These are phyloP conservation scores for Piper longum DNA, from an alignment of 164 flowering plant species.

Conservation along the genomic window DNA sequence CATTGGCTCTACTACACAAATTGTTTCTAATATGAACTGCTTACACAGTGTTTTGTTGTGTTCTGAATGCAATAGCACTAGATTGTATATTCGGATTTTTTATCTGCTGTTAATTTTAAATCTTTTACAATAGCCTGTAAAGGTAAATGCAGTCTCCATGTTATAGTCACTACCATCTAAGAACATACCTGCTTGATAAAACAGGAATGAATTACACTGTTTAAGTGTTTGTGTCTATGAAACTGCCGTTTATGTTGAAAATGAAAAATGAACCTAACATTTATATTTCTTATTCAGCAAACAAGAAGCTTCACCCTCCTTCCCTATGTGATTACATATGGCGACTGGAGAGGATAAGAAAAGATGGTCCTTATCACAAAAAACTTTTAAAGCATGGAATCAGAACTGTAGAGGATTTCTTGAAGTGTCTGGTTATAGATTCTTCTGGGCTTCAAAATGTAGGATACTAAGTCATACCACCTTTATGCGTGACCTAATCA, in stretches of 20 bases:
- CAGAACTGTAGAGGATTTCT: slow-evolving; percentile 56
- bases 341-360: slow-evolving; percentile 75
- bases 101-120: too few relatives aligned
- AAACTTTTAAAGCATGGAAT: slow-evolving; percentile 26
- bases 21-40: neutral
- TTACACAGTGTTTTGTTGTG: too few relatives aligned
- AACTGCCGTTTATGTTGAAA: too few relatives aligned
- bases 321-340: slow-evolving; percentile 59
- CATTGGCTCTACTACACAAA: neutral
- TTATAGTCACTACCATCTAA: too few relatives aligned
- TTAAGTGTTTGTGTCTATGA: too few relatives aligned
- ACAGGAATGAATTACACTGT: too few relatives aligned
- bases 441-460: slow-evolving; percentile 34
- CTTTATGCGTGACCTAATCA: neutral
- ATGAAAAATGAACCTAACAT: neutral
- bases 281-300: slow-evolving; percentile 25
- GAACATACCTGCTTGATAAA: too few relatives aligned
- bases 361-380: slow-evolving; percentile 58
- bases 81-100: too few relatives aligned
- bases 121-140: too few relatives aligned
- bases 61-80: too few relatives aligned
- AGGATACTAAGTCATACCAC: slow-evolving; percentile 8
- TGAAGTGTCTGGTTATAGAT: slow-evolving; percentile 31
- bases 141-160: too few relatives aligned
- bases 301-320: slow-evolving; percentile 81